Percentiles rank a stretch among this genome's conserved stretches.
phyloP scores from a whole-genome alignment of 2,329 filamentous ascomycete genomes.

The Phialophora chinensis region DNA sequence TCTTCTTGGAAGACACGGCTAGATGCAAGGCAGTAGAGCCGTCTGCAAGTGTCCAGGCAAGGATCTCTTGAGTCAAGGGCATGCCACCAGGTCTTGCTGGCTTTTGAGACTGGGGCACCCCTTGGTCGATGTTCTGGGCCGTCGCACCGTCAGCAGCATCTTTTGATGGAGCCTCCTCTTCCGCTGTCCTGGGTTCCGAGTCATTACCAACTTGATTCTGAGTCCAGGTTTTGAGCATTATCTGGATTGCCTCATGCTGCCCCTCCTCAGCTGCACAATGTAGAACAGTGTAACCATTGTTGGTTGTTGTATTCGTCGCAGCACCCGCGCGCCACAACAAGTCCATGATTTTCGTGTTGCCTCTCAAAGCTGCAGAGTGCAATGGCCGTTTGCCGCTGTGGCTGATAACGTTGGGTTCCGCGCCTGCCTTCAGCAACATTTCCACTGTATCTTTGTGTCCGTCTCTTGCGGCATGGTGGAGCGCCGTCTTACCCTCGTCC shows the following conservation, averaged over 20 bases:
- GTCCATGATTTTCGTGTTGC: slow-evolving; percentile 1
- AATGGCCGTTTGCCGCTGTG: neutral
- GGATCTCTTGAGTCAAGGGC: neutral
- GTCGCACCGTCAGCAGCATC: too few species aligned
- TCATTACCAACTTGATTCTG: too few species aligned
- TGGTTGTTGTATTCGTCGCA: neutral
- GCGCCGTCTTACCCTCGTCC: neutral
- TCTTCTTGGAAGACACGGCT: neutral
- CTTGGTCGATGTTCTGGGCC: too few species aligned
- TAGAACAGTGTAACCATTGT: neutral
- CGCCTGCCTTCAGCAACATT: neutral
- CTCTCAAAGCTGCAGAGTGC: neutral
- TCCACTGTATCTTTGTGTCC: slow-evolving; percentile 5
- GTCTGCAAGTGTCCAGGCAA: neutral
- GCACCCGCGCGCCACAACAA: neutral
- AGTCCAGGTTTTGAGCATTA: neutral
- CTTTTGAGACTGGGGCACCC: neutral
- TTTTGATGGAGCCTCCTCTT: too few species aligned
- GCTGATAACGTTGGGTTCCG: slow-evolving; percentile 1
- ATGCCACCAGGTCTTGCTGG: neutral
- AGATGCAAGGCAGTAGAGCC: neutral
- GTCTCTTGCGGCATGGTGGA: neutral
- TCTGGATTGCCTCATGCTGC: neutral
- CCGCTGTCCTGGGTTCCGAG: too few species aligned
- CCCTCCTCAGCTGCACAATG: neutral